phyloP scores from a whole-genome alignment of 495 filamentous ascomycete species.

The Penicillium taxi region DNA sequence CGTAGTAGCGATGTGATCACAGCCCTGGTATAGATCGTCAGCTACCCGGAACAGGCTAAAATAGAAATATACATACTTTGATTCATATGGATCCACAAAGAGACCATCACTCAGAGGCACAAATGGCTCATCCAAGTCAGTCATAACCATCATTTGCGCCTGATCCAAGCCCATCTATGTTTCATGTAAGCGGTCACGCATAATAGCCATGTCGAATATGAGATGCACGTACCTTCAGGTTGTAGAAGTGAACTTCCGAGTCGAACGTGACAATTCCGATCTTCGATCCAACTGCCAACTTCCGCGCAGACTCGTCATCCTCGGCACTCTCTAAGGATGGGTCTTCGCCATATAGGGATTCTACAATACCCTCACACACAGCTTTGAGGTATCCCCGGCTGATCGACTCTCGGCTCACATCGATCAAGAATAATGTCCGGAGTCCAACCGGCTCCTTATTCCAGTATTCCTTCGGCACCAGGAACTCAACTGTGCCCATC shows the following conservation, averaged over 20 bases:
- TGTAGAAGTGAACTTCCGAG: conserved; percentile 95
- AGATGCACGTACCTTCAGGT: conserved; percentile 59
- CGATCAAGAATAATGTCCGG: conserved; percentile 83
- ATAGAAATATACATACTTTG: conserved; percentile 47
- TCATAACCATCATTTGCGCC: conserved; percentile 98
- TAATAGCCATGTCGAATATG: background rate
- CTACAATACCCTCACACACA: conserved; percentile 81
- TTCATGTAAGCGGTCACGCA: conserved; percentile 23
- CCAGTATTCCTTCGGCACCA: conserved; percentile 98
- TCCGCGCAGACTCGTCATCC: conserved; percentile 42
- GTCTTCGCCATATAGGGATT: conserved; percentile 67
- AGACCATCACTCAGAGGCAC: conserved; percentile 85
- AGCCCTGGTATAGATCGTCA: conserved; percentile 34
- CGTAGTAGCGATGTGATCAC: conserved; percentile 79
- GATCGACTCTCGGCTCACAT: conserved; percentile 82
- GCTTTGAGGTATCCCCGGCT: conserved; percentile 86
- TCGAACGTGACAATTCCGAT: conserved; percentile 95
- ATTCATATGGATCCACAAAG: conserved; percentile 93
- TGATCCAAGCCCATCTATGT: conserved; percentile 63
- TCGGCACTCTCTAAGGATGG: conserved; percentile 45
- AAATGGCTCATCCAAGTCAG: conserved; percentile 95
- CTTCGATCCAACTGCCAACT: conserved; percentile 70
- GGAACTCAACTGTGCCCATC: conserved; percentile 87
- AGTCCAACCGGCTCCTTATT: conserved; percentile 86
- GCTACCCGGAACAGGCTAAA: background rate